Evolutionary conservation across 148 eudicot genomes (phyloP).

Genomic region (Camellia japonica): DNA sequence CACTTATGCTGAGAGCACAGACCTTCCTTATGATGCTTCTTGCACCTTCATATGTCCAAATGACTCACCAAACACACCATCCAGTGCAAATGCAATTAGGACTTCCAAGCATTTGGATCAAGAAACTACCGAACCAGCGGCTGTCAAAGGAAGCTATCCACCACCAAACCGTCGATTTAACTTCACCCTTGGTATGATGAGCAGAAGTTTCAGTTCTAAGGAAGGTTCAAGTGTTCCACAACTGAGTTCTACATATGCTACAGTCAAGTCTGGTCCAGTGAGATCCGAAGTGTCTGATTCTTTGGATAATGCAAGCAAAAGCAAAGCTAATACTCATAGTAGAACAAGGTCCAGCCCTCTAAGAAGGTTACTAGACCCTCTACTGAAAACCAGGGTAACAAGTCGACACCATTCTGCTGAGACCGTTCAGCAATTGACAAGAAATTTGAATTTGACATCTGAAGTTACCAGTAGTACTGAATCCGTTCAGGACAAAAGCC

Average conservation of each 20-base stretch:
- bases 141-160: constrained; percentile 32
- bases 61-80: constrained; percentile 13
- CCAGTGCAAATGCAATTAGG: constrained; percentile 7
- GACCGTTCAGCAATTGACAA: constrained; percentile 21
- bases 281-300: constrained; percentile 6
- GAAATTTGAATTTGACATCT: constrained; percentile 25
- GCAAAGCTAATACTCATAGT: background rate
- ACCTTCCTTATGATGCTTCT: constrained; percentile 18
- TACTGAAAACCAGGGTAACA: constrained; percentile 48
- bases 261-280: constrained; percentile 56
- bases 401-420: constrained; percentile 23
- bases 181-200: constrained; percentile 53
- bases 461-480: constrained; percentile 17
- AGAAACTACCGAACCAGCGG: constrained; percentile 8
- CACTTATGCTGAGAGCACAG: constrained; percentile 30
- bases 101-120: constrained; percentile 19
- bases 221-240: constrained; percentile 48
- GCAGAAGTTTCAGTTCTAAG: constrained; percentile 68
- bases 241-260: constrained; percentile 28
- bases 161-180: constrained; percentile 51
- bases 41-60: constrained; percentile 1
- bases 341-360: constrained; percentile 67
- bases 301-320: background rate
- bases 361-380: constrained; percentile 74
- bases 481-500: constrained; percentile 20